phyloP scores from a whole-genome alignment of 805 yeast genomes.

The Blastobotrys chiropterorum region DNA sequence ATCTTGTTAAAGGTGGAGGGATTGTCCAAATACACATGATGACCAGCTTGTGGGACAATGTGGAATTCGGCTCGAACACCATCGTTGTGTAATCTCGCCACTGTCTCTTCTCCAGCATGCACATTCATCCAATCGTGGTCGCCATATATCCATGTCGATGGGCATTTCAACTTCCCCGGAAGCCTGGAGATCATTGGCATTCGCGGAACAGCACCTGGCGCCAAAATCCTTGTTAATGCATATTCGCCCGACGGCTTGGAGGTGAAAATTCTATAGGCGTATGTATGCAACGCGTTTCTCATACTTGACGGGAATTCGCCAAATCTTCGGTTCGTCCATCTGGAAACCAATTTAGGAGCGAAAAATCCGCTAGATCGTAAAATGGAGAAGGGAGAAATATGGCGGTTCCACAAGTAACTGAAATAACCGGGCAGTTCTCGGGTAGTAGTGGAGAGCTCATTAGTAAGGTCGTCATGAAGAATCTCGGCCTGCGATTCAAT shows the following conservation, averaged over 20 bases:
- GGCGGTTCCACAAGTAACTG: conserved; percentile 71
- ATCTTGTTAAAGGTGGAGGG: conserved; percentile 15
- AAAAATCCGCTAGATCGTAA: conserved; percentile 68
- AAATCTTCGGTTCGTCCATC: conserved; percentile 82
- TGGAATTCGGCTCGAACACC: conserved; percentile 24
- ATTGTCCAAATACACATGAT: conserved; percentile 66
- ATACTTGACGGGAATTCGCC: conserved; percentile 44
- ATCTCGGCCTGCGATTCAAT: conserved; percentile 1
- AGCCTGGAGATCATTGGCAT: conserved; percentile 55
- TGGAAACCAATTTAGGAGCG: conserved; percentile 81
- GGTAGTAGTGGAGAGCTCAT: conserved; percentile 4
- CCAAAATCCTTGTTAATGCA: conserved; percentile 70
- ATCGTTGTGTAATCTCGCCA: conserved; percentile 15
- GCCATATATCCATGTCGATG: conserved; percentile 82
- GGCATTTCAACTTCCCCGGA: conserved; percentile 42
- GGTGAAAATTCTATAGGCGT: conserved; percentile 76
- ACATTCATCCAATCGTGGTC: conserved; percentile 62
- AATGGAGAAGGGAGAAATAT: conserved; percentile 75
- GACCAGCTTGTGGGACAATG: conserved; percentile 52
- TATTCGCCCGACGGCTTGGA: conserved; percentile 90
- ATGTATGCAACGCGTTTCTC: conserved; percentile 55
- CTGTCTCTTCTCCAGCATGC: conserved; percentile 34
- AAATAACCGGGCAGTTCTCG: conserved; percentile 62
- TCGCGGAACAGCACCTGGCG: conserved; percentile 88
- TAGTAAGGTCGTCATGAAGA: conserved; percentile 7